phyloP scores from a whole-genome alignment of 257 asterid species.

The Coffea eugenioides region DNA sequence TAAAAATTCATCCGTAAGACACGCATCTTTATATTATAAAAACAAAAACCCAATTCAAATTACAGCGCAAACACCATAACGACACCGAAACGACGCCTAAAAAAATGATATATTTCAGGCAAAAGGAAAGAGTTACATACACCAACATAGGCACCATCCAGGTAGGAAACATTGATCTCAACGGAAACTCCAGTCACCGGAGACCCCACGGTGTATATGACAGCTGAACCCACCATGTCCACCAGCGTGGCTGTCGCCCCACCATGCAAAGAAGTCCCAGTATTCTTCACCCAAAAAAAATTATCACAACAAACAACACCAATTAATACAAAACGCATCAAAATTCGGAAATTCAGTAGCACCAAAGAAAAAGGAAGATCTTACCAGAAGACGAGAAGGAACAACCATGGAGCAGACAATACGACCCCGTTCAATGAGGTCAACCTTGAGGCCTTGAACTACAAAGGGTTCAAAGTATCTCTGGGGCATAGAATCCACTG shows the following conservation, averaged over 20 bases:
- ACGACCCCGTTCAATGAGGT: conserved; percentile 68
- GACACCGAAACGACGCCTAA: background rate
- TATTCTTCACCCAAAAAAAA: conserved; percentile 11
- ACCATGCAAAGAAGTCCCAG: conserved; percentile 67
- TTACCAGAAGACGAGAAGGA: conserved; percentile 75
- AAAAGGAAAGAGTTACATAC: conserved; percentile 30
- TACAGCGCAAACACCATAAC: background rate
- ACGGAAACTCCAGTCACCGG: conserved; percentile 65
- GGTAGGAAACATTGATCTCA: conserved; percentile 72
- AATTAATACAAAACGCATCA: too few species aligned
- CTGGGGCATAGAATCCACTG: conserved; percentile 59
- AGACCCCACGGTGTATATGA: conserved; percentile 50
- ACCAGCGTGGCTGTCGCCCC: conserved; percentile 86
- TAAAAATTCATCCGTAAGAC: background rate
- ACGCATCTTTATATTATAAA: background rate
- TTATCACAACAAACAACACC: too few species aligned
- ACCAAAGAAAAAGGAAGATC: background rate
- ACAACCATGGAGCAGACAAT: conserved; percentile 64
- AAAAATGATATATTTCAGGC: background rate
- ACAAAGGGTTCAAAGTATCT: conserved; percentile 67
- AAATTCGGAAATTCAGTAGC: too few species aligned
- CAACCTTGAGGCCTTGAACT: conserved; percentile 63
- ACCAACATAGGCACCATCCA: conserved; percentile 67
- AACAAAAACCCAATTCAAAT: background rate
- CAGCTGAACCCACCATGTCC: conserved; percentile 75